Base-by-base conservation (phyloP, 2,329 filamentous ascomycete genomes). In the Aspergillus intermedius region DNA sequence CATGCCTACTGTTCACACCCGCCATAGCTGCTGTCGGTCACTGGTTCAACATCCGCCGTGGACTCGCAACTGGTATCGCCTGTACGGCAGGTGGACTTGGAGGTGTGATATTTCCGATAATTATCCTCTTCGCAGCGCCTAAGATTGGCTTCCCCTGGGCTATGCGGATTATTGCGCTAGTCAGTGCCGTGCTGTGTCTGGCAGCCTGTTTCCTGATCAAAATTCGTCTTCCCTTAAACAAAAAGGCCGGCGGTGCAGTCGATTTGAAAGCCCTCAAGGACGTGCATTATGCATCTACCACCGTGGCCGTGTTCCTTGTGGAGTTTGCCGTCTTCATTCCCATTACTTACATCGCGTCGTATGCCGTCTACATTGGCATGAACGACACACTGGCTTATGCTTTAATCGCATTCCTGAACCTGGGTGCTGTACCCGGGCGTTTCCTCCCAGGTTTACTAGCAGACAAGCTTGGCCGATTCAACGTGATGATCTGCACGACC, bases 261-360 rank as follows among this genome's bases (percentile, higher is more conserved):
- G 58, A 62, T 28, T 53, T 66, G n/a, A 53, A 42, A 5, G 54
- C 60, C 1, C 46, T 67, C 1, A 45, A 19, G 3, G 63, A 67
- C 34, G 17, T 50, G 13, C 51, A 51, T 8, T 64, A 60, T 23
- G 60, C 58, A 0, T 46, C 50, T 1, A 67, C 63, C 0, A 66
- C 61, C 0, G 23, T 57, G 2, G 64, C 63, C 0, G 52, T 68
- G 3, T 68, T 67, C 44, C 56, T 68, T 5, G 60, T 66, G 13
- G 66, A 68, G 47, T 64, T 66, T 46, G 66, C 61, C 0, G 60
- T 68, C 10, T 68, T 69, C 41, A 62, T 70, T 13, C 68, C 67
- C 0, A 54, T 61, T 30, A 63, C 64, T 9, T 71, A 70, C 47
- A 52, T 71, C 23, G 54, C 63, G 3, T 64, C 61, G 7, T 67